Evolutionary conservation across 306 rosid genomes (phyloP), one percentile per base, ranked within the genome.

Genomic region (Vigna nakashimae): DNA sequence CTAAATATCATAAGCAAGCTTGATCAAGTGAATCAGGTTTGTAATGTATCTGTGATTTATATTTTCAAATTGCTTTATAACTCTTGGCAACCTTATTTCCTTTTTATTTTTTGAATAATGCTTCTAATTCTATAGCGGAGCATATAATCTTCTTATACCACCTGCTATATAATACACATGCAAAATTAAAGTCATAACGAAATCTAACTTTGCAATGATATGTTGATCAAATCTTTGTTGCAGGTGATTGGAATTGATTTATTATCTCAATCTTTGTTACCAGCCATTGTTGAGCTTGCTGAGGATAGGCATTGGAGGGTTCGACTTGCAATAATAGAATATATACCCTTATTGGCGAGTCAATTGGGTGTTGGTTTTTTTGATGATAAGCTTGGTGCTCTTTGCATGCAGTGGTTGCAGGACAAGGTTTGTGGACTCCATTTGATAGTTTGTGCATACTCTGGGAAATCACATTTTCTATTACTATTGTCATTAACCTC

Each of bases 271-370:
- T 92, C 97, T 67, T 85, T 92, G 64, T 78, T 92, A 83, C 97
- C 96, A 52, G 97, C 97, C 68, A 92, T 92, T 73, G 96, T 90
- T 71, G 97, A 92, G 83, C 97, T 92, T 75, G 97, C 97, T 1
- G 97, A 92, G 89, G 97, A 92, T 83, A 88, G 91, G 86, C 97
- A 92, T 79, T 92, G 97, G 97, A 87, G 97, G 74, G 97, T 92
- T 67, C 91, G 97, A 64, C 94, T 92, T 58, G 97, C 97, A 45
- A 92, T 92, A 56, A 92, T 92, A 74, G 97, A 92, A 59, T 92
- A 92, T 73, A 90, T 92, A 75, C 97, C 97, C 11, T 79, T 92
- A 74, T 74, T 92, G 84, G 97, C 97, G 42, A 90, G 95, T 85
- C 97, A 92, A 68, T 83, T 92, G 77, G 97, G 95, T 64, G 91